phyloP scores from a whole-genome alignment of 106 monocot genomes.

The Chionographis japonica region DNA sequence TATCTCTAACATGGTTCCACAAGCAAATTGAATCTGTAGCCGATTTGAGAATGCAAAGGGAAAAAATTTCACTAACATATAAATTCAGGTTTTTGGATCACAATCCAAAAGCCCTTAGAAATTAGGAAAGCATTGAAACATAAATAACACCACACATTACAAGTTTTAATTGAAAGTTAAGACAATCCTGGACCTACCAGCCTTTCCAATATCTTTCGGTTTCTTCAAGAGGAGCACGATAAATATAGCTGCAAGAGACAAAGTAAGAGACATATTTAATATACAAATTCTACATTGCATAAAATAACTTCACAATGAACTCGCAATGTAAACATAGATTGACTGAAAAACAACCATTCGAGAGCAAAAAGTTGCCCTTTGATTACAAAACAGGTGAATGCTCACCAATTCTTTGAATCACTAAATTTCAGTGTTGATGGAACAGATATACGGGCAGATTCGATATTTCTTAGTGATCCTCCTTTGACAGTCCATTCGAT shows the following conservation, averaged over 20 bases:
- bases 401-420: constrained; percentile 83
- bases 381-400: neutral
- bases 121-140: too few species aligned
- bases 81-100: too few species aligned
- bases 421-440: constrained; percentile 88
- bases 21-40: too few species aligned
- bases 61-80: too few species aligned
- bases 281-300: neutral
- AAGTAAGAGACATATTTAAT: constrained; percentile 4
- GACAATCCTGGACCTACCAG: constrained; percentile 47
- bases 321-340: too few species aligned
- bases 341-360: neutral
- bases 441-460: constrained; percentile 90
- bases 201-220: constrained; percentile 91
- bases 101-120: too few species aligned
- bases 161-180: neutral
- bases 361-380: neutral
- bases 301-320: neutral
- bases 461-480: constrained; percentile 85
- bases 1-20: too few species aligned
- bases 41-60: too few species aligned
- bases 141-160: neutral
- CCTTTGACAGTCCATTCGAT: constrained; percentile 94
- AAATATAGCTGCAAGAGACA: constrained; percentile 61
- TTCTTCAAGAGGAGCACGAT: constrained; percentile 85